These are phyloP conservation scores for Bullera alba DNA, from an alignment of 768 basidiomycete genomes.

Conservation along the genomic window DNA sequence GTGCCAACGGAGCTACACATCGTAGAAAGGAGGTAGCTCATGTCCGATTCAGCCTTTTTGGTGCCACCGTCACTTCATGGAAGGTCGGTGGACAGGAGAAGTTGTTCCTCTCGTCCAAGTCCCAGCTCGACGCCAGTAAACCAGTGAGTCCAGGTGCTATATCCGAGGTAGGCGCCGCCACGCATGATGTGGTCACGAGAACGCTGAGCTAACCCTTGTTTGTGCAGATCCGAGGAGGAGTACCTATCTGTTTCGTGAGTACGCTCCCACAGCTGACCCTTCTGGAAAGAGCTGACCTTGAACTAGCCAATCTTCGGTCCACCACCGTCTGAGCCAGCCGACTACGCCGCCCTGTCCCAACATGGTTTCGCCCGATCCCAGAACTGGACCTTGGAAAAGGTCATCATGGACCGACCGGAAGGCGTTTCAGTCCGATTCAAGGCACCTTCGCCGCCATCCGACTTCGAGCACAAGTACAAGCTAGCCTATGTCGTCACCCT, in stretches of 20 bases:
- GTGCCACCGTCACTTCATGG: constrained; percentile 85
- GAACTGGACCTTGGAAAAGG: constrained; percentile 61
- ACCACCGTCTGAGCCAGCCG: constrained; percentile 56
- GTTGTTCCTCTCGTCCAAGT: constrained; percentile 74
- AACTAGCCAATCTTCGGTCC: constrained; percentile 75
- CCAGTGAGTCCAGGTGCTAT: constrained; percentile 52
- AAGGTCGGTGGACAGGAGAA: constrained; percentile 57
- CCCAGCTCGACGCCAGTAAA: constrained; percentile 71
- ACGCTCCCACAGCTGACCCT: neutral
- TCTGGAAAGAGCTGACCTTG: neutral
- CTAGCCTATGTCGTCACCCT: constrained; percentile 79
- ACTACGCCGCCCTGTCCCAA: constrained; percentile 61
- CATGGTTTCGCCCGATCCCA: constrained; percentile 87
- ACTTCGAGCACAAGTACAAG: constrained; percentile 61
- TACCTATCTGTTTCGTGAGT: constrained; percentile 57
- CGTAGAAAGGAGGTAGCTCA: constrained; percentile 1
- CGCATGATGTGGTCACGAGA: neutral
- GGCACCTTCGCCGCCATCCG: constrained; percentile 60
- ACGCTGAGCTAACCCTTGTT: neutral
- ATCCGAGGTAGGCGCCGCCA: constrained; percentile 8
- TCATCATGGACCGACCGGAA: constrained; percentile 61
- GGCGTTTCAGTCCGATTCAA: constrained; percentile 67
- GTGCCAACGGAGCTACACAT: neutral
- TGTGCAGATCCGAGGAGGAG: constrained; percentile 47
- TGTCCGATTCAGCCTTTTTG: constrained; percentile 53